Conservation (phyloP, 2,329 filamentous ascomycete species). For the Monilinia aucupariae region DNA sequence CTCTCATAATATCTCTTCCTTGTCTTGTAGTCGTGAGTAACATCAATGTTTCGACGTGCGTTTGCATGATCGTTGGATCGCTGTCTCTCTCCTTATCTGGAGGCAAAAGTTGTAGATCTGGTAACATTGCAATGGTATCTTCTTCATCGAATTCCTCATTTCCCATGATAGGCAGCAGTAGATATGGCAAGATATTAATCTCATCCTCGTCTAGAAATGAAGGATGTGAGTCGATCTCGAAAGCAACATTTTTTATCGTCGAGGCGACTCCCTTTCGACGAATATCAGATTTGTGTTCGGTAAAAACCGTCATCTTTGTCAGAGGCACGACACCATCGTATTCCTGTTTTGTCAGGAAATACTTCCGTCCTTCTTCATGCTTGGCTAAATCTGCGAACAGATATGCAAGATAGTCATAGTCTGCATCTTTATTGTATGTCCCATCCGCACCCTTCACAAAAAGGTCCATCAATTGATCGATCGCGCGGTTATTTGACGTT, state of each 20-base stretch:
- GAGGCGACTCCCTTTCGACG: conserved; percentile 90
- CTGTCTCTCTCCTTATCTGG: conserved; percentile 83
- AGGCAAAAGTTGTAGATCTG: conserved; percentile 82
- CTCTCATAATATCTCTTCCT: conserved; percentile 68
- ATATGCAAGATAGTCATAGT: conserved; percentile 91
- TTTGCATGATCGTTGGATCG: conserved; percentile 71
- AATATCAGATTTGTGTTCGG: conserved; percentile 77
- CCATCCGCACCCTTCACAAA: conserved; percentile 89
- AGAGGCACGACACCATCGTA: conserved; percentile 85
- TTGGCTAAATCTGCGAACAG: conserved; percentile 90
- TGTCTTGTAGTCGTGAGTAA: conserved; percentile 73
- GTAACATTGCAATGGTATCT: conserved; percentile 78
- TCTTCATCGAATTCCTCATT: conserved; percentile 84
- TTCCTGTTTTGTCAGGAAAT: conserved; percentile 66
- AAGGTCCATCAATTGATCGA: conserved; percentile 90
- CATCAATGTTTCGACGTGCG: conserved; percentile 82
- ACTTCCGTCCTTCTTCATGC: conserved; percentile 65
- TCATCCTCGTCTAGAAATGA: conserved; percentile 64
- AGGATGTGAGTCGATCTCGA: conserved; percentile 69
- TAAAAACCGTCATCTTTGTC: conserved; percentile 90
- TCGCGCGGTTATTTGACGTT: conserved; percentile 63
- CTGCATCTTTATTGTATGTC: conserved; percentile 74
- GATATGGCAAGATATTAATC: conserved; percentile 79
- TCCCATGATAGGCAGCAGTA: conserved; percentile 82
- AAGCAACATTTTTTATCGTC: conserved; percentile 90